These are phyloP conservation scores for Cyclotella cryptica DNA, from an alignment of 108 stramenopile species.

Conservation along the genomic window DNA sequence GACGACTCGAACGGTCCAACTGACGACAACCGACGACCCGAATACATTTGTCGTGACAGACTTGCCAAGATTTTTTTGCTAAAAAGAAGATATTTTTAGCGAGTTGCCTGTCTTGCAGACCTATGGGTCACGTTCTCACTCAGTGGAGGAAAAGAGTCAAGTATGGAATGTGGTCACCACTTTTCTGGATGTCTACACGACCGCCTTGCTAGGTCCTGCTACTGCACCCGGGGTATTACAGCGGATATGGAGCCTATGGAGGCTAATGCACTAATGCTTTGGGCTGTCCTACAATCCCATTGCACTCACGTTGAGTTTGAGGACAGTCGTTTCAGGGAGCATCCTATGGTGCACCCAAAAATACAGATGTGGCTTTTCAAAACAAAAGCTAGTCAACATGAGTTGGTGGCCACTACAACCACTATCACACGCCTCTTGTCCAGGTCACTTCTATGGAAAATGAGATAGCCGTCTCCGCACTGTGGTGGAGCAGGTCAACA, in stretches of 20 bases:
- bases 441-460: background rate
- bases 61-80: too few relatives aligned
- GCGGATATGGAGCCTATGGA: background rate
- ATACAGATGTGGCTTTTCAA: background rate
- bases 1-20: too few relatives aligned
- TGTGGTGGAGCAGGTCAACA: background rate
- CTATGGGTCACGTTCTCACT: background rate
- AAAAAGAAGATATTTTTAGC: too few relatives aligned
- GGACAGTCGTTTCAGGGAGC: background rate
- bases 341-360: slow-evolving; percentile 7
- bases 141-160: background rate
- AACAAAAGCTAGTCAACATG: background rate
- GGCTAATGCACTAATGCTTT: background rate
- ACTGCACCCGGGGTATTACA: background rate
- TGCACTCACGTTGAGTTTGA: background rate
- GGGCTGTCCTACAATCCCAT: background rate
- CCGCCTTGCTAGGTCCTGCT: background rate
- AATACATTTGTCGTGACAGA: too few relatives aligned
- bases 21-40: too few relatives aligned
- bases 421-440: too few relatives aligned
- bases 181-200: background rate
- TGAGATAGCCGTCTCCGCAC: background rate
- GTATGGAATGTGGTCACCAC: slow-evolving; percentile 4
- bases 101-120: too few relatives aligned
- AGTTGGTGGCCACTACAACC: too few relatives aligned